Evolutionary conservation across 441 rosid genomes (phyloP).

Genomic region (Populus hybrid): DNA sequence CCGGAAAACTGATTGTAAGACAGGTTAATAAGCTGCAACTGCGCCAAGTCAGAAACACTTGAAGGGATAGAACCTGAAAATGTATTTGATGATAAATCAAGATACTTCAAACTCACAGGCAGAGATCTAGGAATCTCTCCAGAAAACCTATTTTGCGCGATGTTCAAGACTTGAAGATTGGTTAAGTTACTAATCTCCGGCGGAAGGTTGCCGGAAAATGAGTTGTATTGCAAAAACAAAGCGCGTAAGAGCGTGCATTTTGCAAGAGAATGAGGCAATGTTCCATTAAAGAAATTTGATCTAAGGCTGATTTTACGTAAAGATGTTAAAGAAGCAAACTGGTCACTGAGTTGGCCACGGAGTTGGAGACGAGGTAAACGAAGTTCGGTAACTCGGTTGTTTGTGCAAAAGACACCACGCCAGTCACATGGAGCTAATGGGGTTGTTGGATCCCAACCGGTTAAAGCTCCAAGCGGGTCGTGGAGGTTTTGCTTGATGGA

Average conservation of each 20-base stretch:
- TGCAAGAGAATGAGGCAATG: constrained; percentile 72
- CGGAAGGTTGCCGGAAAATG: constrained; percentile 70
- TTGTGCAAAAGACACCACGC: constrained; percentile 61
- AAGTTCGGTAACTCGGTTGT: constrained; percentile 61
- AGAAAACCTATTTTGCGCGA: constrained; percentile 69
- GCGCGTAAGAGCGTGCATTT: constrained; percentile 67
- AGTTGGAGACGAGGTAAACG: constrained; percentile 80
- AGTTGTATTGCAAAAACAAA: constrained; percentile 81
- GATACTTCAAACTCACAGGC: constrained; percentile 44
- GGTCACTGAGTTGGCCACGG: constrained; percentile 57
- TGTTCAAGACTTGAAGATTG: constrained; percentile 48
- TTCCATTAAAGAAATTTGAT: constrained; percentile 77
- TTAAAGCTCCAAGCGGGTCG: constrained; percentile 71
- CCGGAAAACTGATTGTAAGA: constrained; percentile 75
- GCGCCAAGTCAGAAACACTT: constrained; percentile 52
- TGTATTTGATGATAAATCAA: constrained; percentile 66
- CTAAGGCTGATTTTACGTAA: constrained; percentile 62
- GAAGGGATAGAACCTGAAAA: constrained; percentile 67
- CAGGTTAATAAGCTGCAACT: constrained; percentile 69
- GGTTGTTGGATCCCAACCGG: constrained; percentile 72
- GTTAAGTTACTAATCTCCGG: constrained; percentile 56
- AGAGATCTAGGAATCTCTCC: constrained; percentile 71
- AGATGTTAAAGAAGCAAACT: constrained; percentile 45
- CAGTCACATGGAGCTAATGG: constrained; percentile 86
- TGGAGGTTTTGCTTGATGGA: constrained; percentile 67